Conservation (phyloP, 805 yeast species). For the Sungouiozyma ichnusensis region DNA sequence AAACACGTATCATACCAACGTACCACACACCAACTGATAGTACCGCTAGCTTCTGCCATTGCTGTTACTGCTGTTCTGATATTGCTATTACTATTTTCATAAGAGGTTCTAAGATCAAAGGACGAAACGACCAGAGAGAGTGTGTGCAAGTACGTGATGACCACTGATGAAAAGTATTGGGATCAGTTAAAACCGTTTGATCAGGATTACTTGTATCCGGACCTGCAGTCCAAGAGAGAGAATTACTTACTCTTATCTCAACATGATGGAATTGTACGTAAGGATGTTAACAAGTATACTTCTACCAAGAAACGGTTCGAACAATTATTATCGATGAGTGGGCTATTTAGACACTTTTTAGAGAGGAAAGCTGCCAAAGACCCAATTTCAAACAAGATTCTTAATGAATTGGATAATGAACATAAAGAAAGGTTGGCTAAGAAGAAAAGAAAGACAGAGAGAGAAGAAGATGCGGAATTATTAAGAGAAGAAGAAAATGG, state of each 20-base stretch:
- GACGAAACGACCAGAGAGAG: no score
- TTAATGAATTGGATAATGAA: constrained; percentile 25
- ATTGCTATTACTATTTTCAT: no score
- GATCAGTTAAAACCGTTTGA: constrained; percentile 10
- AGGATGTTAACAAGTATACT: constrained; percentile 20
- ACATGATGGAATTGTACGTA: neutral
- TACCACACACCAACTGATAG: no score
- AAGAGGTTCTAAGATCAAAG: no score
- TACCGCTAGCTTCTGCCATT: no score
- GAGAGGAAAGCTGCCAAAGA: constrained; percentile 54
- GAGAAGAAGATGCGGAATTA: constrained; percentile 70
- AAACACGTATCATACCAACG: no score
- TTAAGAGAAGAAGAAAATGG: constrained; percentile 35
- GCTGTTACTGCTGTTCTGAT: no score
- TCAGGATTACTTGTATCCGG: constrained; percentile 3
- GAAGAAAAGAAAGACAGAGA: constrained; percentile 59
- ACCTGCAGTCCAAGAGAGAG: constrained; percentile 4
- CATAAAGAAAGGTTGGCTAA: constrained; percentile 10
- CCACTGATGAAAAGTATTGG: constrained; percentile 10
- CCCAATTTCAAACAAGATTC: constrained; percentile 43
- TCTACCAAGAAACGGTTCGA: constrained; percentile 61
- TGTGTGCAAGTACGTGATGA: constrained; percentile 4
- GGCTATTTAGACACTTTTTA: constrained; percentile 58
- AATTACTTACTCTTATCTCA: constrained; percentile 4
- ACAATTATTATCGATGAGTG: constrained; percentile 55